Percentiles rank a stretch among this genome's conserved stretches.
phyloP scores from a whole-genome alignment of 1,284 basidiomycete genomes.

The Phlebopus sp. region DNA sequence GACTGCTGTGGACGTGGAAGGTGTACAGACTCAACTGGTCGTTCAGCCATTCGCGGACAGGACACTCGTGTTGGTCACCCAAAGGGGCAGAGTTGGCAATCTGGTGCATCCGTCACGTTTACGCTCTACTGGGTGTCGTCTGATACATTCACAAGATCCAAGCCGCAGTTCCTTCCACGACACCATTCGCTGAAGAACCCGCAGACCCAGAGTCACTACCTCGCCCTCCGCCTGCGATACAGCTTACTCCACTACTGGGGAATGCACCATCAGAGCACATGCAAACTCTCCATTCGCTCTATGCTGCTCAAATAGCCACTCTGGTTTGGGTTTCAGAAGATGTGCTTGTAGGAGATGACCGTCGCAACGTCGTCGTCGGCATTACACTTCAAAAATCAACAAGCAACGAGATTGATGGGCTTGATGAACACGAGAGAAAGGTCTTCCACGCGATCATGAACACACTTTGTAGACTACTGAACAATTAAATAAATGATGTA shows the following conservation, averaged over 20 bases:
- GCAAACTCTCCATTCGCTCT: slow-evolving; percentile 76
- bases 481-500: background rate
- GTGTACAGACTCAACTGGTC: slow-evolving; percentile 67
- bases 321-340: slow-evolving; percentile 68
- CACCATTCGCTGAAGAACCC: slow-evolving; percentile 43
- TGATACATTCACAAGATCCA: slow-evolving; percentile 59
- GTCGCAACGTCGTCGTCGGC: slow-evolving; percentile 63
- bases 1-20: slow-evolving; percentile 49
- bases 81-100: slow-evolving; percentile 84
- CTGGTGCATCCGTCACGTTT: slow-evolving; percentile 50
- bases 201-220: slow-evolving; percentile 47
- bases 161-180: slow-evolving; percentile 70
- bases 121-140: background rate
- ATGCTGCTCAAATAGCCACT: slow-evolving; percentile 83
- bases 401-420: slow-evolving; percentile 32
- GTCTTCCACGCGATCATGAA: slow-evolving; percentile 69
- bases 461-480: background rate
- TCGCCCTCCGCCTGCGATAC: slow-evolving; percentile 67
- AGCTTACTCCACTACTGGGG: slow-evolving; percentile 77
- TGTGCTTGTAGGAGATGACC: slow-evolving; percentile 37
- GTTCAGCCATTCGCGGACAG: slow-evolving; percentile 80
- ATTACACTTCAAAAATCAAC: slow-evolving; percentile 54
- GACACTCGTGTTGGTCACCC: slow-evolving; percentile 78
- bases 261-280: slow-evolving; percentile 59
- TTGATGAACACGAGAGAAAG: slow-evolving; percentile 48